phyloP scores from a whole-genome alignment of 257 asterid species.

The Nyctanthes arbortristis region DNA sequence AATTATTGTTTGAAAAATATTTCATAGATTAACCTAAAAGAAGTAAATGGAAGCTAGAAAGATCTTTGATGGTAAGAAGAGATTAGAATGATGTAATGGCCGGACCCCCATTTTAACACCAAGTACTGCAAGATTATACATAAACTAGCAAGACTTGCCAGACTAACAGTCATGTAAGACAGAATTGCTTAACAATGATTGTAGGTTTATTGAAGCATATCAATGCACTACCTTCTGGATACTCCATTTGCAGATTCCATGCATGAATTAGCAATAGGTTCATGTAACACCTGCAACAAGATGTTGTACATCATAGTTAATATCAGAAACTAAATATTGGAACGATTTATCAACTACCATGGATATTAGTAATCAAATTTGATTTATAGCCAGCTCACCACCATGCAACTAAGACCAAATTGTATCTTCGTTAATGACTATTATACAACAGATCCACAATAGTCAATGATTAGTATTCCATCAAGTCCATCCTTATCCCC shows the following conservation, averaged over 20 bases:
- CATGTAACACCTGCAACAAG: constrained; percentile 52
- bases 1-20: not conserved
- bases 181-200: not conserved
- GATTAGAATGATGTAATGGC: not conserved
- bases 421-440: too few species aligned
- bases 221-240: constrained; percentile 53
- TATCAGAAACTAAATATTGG: not conserved
- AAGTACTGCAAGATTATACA: not conserved
- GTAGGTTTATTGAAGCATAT: constrained; percentile 18
- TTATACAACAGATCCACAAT: constrained; percentile 15
- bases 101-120: not conserved
- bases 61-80: not conserved
- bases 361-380: not conserved
- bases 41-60: constrained; percentile 5
- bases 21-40: constrained; percentile 8
- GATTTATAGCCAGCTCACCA: constrained; percentile 6
- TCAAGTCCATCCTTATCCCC: constrained; percentile 6
- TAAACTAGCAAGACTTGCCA: constrained; percentile 2
- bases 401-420: constrained; percentile 7
- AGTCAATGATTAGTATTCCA: not conserved
- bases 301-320: constrained; percentile 14
- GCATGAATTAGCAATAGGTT: constrained; percentile 29
- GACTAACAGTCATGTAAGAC: not conserved
- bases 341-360: not conserved
- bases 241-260: constrained; percentile 53